phyloP scores from a whole-genome alignment of 345 rosid genomes.

The Excoecaria agallocha region DNA sequence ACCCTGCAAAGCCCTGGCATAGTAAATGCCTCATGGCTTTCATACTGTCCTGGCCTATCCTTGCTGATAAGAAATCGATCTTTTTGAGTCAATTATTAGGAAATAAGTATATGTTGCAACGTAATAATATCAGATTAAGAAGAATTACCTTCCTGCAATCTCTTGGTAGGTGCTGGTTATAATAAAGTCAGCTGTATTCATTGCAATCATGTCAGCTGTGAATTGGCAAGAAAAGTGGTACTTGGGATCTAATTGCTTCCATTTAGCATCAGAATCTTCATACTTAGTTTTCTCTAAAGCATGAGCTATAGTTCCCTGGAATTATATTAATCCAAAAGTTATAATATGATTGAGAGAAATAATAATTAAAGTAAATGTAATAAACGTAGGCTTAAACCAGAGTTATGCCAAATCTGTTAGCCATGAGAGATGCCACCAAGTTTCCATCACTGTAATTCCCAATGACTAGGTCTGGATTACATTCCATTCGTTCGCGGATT shows the following conservation, averaged over 20 bases:
- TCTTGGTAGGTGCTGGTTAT: slow-evolving; percentile 93
- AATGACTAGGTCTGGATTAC: slow-evolving; percentile 86
- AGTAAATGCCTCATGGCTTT: slow-evolving; percentile 75
- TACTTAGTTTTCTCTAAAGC: slow-evolving; percentile 93
- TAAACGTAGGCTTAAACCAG: slow-evolving; percentile 38
- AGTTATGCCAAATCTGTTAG: slow-evolving; percentile 70
- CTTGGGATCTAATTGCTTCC: slow-evolving; percentile 81
- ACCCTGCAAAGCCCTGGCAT: slow-evolving; percentile 92
- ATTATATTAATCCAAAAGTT: slow-evolving; percentile 11
- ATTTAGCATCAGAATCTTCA: slow-evolving; percentile 81
- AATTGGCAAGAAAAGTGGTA: slow-evolving; percentile 95
- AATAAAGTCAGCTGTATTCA: slow-evolving; percentile 83
- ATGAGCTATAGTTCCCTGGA: slow-evolving; percentile 83
- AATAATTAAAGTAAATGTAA: slow-evolving; percentile 1
- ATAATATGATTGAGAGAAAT: neutral
- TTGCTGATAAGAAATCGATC: slow-evolving; percentile 42
- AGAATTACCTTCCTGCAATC: slow-evolving; percentile 82
- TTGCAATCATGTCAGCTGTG: slow-evolving; percentile 78
- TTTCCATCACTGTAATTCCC: slow-evolving; percentile 96
- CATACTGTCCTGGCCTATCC: slow-evolving; percentile 82
- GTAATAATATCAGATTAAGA: slow-evolving; percentile 6
- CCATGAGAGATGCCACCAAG: slow-evolving; percentile 84
- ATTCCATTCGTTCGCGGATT: slow-evolving; percentile 56
- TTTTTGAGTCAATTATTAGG: neutral
- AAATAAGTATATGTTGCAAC: neutral